phyloP scores from a whole-genome alignment of 2,329 filamentous ascomycete genomes.

The Aurifilum marmelostoma region DNA sequence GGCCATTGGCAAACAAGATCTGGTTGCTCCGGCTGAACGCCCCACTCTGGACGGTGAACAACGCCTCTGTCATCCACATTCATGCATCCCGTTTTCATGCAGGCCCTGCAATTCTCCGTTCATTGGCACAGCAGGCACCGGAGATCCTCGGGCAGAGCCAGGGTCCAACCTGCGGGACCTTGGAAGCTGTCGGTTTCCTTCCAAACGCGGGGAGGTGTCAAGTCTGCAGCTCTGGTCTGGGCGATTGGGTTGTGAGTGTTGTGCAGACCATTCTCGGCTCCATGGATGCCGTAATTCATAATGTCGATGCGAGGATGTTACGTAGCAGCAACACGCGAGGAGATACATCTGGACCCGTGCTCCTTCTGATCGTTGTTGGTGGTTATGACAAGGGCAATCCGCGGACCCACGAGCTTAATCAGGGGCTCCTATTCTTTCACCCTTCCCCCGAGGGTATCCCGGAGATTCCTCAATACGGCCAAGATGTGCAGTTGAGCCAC shows the following conservation, averaged over 20 bases:
- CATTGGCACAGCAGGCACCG: slow-evolving; percentile 11
- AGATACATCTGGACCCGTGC: not conserved
- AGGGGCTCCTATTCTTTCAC: not conserved
- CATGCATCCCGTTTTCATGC: slow-evolving; percentile 13
- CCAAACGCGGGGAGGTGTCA: not conserved
- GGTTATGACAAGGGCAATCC: not conserved
- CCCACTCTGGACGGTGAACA: slow-evolving; percentile 1
- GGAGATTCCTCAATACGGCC: not conserved
- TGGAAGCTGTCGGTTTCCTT: not conserved
- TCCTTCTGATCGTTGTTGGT: not conserved
- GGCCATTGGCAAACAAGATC: slow-evolving; percentile 7
- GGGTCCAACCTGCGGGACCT: not conserved
- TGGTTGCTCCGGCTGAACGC: not conserved
- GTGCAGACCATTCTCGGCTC: not conserved
- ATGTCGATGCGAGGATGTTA: not conserved
- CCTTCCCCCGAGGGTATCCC: not conserved
- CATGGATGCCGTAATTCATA: not conserved
- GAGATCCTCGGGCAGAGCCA: not conserved
- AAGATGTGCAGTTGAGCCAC: not conserved
- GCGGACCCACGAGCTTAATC: not conserved
- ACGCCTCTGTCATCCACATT: slow-evolving; percentile 2
- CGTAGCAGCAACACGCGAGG: not conserved
- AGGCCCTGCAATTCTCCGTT: slow-evolving; percentile 13
- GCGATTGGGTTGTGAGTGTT: not conserved
- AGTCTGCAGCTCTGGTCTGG: not conserved